phyloP scores from a whole-genome alignment of 768 basidiomycete species.

The Lentinula raphanica region DNA sequence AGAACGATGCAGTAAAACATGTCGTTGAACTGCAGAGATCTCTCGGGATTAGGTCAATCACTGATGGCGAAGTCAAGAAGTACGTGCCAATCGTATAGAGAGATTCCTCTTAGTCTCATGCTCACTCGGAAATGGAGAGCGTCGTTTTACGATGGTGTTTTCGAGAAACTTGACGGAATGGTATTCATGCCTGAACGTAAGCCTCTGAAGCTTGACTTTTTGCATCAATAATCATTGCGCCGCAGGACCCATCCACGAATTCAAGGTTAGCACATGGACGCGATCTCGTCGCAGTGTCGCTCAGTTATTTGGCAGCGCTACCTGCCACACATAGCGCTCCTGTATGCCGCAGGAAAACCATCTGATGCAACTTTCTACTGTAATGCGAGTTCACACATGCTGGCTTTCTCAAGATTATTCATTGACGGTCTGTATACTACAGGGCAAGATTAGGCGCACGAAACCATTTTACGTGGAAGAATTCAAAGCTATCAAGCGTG shows the following conservation, averaged over 20 bases:
- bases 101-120: background rate
- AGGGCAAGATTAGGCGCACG: conserved; percentile 61
- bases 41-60: conserved; percentile 53
- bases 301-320: conserved; percentile 29
- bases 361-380: conserved; percentile 39
- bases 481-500: conserved; percentile 53
- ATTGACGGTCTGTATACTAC: conserved; percentile 12
- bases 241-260: conserved; percentile 40
- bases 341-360: conserved; percentile 34
- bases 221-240: conserved; percentile 6
- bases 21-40: conserved; percentile 51
- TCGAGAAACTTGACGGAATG: conserved; percentile 65
- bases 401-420: conserved; percentile 1
- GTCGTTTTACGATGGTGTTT: conserved; percentile 62
- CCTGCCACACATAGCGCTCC: conserved; percentile 40
- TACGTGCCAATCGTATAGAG: conserved; percentile 12
- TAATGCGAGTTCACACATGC: conserved; percentile 24
- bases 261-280: conserved; percentile 36
- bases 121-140: conserved; percentile 31
- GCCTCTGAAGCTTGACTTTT: conserved; percentile 14
- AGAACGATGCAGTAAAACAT: conserved; percentile 49
- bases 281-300: background rate
- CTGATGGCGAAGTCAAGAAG: conserved; percentile 55
- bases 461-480: conserved; percentile 59
- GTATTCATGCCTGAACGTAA: conserved; percentile 43